Evolutionary conservation across 495 filamentous ascomycete species (phyloP).

Genomic region (Aspergillus sclerotioniger): DNA sequence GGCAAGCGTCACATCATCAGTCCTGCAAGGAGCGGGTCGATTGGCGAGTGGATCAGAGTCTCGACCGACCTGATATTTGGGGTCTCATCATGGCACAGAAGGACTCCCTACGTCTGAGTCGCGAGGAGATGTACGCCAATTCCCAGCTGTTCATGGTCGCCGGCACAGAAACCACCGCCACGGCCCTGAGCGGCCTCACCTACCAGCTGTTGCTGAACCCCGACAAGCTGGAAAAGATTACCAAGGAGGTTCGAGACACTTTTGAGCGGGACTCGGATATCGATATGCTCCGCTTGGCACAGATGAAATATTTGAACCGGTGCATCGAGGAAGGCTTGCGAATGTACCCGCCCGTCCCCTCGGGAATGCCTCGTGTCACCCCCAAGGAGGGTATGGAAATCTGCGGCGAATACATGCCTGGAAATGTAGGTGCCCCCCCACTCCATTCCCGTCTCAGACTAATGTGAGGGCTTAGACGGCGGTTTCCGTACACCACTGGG

Average conservation of each 20-base stretch:
- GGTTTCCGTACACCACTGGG: constrained; percentile 26
- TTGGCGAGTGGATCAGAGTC: background rate
- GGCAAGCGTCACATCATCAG: constrained; percentile 5
- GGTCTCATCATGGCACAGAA: constrained; percentile 9
- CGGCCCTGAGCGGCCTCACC: constrained; percentile 45
- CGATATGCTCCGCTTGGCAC: constrained; percentile 34
- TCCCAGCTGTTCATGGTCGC: constrained; percentile 40
- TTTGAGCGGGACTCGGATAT: constrained; percentile 54
- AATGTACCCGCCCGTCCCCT: constrained; percentile 52
- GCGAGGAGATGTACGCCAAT: constrained; percentile 21
- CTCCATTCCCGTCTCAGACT: background rate
- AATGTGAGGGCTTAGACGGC: background rate
- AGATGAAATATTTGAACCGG: constrained; percentile 49
- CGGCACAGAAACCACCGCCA: constrained; percentile 59
- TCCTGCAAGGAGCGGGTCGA: constrained; percentile 10
- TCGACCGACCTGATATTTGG: constrained; percentile 15
- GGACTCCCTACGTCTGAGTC: constrained; percentile 2
- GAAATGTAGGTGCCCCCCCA: constrained; percentile 10
- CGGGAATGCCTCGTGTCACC: constrained; percentile 37
- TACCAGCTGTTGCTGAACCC: constrained; percentile 50
- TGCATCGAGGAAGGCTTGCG: constrained; percentile 53
- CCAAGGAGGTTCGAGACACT: constrained; percentile 40
- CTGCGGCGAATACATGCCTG: constrained; percentile 39
- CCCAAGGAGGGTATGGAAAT: constrained; percentile 42
- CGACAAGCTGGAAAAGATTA: constrained; percentile 37